Evolutionary conservation across 495 filamentous ascomycete species (phyloP).

Genomic region (Barbatosphaeria neglecta): DNA sequence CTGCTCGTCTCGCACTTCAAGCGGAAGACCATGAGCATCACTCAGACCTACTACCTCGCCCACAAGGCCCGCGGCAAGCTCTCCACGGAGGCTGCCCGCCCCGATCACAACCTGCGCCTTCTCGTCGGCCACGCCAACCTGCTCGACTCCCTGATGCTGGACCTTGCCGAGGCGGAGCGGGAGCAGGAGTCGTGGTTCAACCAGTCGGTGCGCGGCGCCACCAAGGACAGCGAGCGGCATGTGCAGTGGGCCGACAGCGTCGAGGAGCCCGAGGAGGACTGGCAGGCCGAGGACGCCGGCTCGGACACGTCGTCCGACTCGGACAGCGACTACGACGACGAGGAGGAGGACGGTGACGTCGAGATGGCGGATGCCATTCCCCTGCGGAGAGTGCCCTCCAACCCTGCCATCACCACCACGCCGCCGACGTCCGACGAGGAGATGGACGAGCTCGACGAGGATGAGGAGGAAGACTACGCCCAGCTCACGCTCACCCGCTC

Average conservation of each 20-base stretch:
- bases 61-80: conserved; percentile 95
- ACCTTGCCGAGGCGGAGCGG: conserved; percentile 84
- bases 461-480: conserved; percentile 57
- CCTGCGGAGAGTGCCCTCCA: conserved; percentile 33
- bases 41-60: conserved; percentile 95
- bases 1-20: conserved; percentile 13
- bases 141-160: conserved; percentile 89
- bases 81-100: conserved; percentile 71
- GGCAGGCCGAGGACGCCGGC: conserved; percentile 55
- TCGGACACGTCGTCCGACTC: conserved; percentile 27
- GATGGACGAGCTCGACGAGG: conserved; percentile 53
- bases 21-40: conserved; percentile 79
- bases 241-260: conserved; percentile 79
- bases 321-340: conserved; percentile 22
- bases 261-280: conserved; percentile 62
- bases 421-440: conserved; percentile 22
- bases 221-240: conserved; percentile 50
- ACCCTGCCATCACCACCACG: conserved; percentile 13
- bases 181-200: conserved; percentile 99
- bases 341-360: conserved; percentile 38
- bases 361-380: conserved; percentile 42
- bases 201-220: conserved; percentile 73
- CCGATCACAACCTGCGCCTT: conserved; percentile 87
- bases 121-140: conserved; percentile 97
- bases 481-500: conserved; percentile 63